Evolutionary conservation across 1,284 basidiomycete species (phyloP).

Genomic region (Cutaneotrichosporon arboriforme): DNA sequence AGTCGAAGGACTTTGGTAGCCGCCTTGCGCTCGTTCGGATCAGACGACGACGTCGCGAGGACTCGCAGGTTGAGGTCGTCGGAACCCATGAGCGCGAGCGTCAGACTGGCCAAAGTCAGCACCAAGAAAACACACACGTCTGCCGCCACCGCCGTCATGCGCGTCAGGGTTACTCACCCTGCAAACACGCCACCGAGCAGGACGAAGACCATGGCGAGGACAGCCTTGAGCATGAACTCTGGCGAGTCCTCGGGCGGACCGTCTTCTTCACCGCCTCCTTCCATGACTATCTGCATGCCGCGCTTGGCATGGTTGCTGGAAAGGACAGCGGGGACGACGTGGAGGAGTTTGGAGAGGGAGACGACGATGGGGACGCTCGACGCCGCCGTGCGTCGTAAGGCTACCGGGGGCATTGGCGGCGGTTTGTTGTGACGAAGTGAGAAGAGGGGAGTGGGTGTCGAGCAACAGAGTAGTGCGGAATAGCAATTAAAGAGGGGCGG

Average conservation of each 20-base stretch:
- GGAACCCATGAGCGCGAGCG: constrained; percentile 88
- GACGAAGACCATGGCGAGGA: constrained; percentile 62
- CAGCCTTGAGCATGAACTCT: constrained; percentile 61
- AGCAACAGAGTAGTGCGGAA: no score
- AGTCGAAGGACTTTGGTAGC: constrained; percentile 72
- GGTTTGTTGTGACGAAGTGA: not conserved
- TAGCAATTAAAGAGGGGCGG: no score
- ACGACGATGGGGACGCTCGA: constrained; percentile 31
- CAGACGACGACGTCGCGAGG: constrained; percentile 69
- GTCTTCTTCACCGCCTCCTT: constrained; percentile 32
- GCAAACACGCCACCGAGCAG: constrained; percentile 77
- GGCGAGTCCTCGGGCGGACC: constrained; percentile 22
- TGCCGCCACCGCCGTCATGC: no score
- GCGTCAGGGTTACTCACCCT: constrained; percentile 59
- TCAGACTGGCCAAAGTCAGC: constrained; percentile 52
- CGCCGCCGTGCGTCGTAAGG: constrained; percentile 9
- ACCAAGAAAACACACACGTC: no score
- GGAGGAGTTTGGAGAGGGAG: constrained; percentile 36
- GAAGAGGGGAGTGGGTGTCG: no score
- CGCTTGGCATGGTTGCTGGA: constrained; percentile 8
- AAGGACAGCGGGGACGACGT: constrained; percentile 21
- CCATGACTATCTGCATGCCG: not conserved
- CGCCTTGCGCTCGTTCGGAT: constrained; percentile 60
- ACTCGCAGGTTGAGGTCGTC: constrained; percentile 89
- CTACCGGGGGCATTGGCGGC: constrained; percentile 19